Evolutionary conservation across 2,329 filamentous ascomycete species (phyloP).

Genomic region (Graphilbum ipis-grandicollis): DNA sequence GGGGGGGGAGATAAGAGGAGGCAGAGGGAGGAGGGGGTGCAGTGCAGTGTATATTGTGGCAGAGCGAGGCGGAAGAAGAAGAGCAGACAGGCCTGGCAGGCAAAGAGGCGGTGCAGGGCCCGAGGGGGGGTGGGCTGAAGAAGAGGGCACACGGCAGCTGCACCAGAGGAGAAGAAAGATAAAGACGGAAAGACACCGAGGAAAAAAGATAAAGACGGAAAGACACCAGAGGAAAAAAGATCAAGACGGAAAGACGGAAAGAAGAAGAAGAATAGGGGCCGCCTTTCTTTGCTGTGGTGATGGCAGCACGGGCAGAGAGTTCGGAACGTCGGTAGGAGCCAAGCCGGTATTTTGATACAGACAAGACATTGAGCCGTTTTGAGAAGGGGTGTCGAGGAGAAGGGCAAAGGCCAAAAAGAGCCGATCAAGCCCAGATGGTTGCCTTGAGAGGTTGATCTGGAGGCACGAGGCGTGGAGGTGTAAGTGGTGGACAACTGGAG

Average conservation of each 20-base stretch:
- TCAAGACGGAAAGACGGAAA: neutral
- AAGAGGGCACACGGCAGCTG: no score
- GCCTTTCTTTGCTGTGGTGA: neutral
- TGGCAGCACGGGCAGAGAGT: slow-evolving; percentile 23
- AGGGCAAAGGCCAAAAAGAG: neutral
- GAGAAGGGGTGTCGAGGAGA: no score
- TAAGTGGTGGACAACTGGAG: no score
- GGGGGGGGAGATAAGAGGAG: slow-evolving; percentile 22
- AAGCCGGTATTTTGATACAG: slow-evolving; percentile 33
- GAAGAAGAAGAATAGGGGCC: neutral
- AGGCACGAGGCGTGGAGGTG: no score
- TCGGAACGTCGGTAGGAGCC: slow-evolving; percentile 33
- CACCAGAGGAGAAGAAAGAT: no score
- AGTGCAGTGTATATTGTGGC: no score
- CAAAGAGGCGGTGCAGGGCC: slow-evolving; percentile 31
- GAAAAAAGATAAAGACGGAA: slow-evolving; percentile 27
- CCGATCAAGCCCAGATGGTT: neutral
- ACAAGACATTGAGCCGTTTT: no score
- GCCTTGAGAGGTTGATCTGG: neutral
- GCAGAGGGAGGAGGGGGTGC: slow-evolving; percentile 17
- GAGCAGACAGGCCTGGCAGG: no score
- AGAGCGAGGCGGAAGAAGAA: no score
- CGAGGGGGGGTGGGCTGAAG: no score
- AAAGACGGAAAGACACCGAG: no score
- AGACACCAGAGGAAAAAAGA: slow-evolving; percentile 18